Evolutionary conservation across 1,284 basidiomycete species (phyloP).

Genomic region (Rhodotorula sp.): DNA sequence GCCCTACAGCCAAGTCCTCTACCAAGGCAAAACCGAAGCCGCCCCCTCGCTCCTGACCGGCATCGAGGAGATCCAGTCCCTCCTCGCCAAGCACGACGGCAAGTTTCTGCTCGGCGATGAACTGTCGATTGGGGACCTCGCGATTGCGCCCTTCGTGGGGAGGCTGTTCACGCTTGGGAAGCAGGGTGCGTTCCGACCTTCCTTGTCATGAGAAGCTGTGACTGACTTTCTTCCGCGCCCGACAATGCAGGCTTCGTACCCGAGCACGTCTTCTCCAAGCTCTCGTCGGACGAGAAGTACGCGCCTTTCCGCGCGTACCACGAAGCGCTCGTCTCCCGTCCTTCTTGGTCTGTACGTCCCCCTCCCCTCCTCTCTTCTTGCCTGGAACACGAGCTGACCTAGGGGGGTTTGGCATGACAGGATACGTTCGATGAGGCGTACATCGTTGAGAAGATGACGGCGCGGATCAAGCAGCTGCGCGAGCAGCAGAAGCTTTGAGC

Average conservation of each 20-base stretch:
- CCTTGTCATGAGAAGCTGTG: not conserved
- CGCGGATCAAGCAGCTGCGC: not conserved
- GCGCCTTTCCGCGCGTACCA: constrained; percentile 22
- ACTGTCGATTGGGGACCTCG: constrained; percentile 31
- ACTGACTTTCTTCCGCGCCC: not conserved
- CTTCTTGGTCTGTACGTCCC: constrained; percentile 24
- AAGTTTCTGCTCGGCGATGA: constrained; percentile 36
- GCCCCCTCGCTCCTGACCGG: constrained; percentile 14
- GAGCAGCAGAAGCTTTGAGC: not conserved
- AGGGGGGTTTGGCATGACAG: not conserved
- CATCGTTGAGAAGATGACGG: constrained; percentile 8
- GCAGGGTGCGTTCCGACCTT: not conserved
- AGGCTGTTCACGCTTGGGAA: constrained; percentile 20
- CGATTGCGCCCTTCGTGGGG: constrained; percentile 36
- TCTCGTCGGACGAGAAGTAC: constrained; percentile 13
- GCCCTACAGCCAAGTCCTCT: not conserved
- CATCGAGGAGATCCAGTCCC: constrained; percentile 26
- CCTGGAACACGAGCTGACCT: too few relatives aligned
- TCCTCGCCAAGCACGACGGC: constrained; percentile 25
- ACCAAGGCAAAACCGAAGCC: constrained; percentile 6
- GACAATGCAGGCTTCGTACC: constrained; percentile 5
- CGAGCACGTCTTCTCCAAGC: not conserved
- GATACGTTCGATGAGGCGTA: constrained; percentile 21
- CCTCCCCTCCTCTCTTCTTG: not conserved
- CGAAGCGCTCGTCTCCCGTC: constrained; percentile 23